These are phyloP conservation scores for Colletotrichum horii DNA, from an alignment of 2,329 filamentous ascomycete species.

Conservation along the genomic window DNA sequence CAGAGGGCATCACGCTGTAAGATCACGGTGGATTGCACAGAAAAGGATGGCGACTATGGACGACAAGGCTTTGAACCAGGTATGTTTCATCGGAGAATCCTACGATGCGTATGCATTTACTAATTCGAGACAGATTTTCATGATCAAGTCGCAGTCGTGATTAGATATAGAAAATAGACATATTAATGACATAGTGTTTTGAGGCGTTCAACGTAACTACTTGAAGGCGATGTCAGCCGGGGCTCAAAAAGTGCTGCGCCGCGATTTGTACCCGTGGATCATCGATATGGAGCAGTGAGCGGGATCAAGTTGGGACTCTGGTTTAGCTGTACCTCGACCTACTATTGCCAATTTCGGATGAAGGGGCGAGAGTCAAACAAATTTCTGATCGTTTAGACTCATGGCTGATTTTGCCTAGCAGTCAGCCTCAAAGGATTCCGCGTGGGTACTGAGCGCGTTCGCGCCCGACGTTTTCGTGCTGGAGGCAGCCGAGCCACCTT, in stretches of 20 bases:
- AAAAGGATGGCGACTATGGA: constrained; percentile 87
- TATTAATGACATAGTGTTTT: background rate
- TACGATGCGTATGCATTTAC: background rate
- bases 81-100: constrained; percentile 40
- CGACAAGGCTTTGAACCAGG: constrained; percentile 84
- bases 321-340: background rate
- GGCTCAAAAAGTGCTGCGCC: background rate
- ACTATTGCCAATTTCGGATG: background rate
- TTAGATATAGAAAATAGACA: background rate
- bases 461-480: background rate
- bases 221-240: background rate
- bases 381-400: background rate
- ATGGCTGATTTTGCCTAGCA: background rate
- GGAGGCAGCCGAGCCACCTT: background rate
- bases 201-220: background rate
- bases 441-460: background rate
- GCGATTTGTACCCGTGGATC: background rate
- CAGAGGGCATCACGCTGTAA: constrained; percentile 72
- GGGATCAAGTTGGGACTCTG: background rate
- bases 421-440: background rate
- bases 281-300: background rate
- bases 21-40: constrained; percentile 84
- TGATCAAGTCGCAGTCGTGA: constrained; percentile 57
- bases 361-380: background rate
- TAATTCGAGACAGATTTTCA: constrained; percentile 62